phyloP scores from a whole-genome alignment of 139 green algal species.

The Micractinium conductrix region DNA sequence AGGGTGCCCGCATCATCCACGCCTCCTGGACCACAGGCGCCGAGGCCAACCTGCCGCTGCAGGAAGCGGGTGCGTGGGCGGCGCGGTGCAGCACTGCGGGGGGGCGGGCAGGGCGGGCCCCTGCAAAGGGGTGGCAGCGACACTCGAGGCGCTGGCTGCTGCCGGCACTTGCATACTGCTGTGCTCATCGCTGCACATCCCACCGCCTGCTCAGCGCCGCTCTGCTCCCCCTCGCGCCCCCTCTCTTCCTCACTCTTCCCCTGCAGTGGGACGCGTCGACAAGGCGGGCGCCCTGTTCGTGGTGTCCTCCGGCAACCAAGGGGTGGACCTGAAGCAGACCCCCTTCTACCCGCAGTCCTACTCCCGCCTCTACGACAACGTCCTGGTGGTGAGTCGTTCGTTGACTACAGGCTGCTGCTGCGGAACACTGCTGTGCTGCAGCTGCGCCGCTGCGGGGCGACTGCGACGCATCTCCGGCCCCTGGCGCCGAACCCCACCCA shows the following conservation, averaged over 20 bases:
- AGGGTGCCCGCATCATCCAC: slow-evolving; percentile 6
- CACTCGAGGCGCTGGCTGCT: too few species aligned
- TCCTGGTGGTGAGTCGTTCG: too few species aligned
- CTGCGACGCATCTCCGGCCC: too few species aligned
- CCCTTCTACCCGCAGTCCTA: slow-evolving; percentile 24
- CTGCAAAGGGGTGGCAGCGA: too few species aligned
- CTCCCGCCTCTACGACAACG: neutral
- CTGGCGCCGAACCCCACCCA: too few species aligned
- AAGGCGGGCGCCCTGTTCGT: slow-evolving; percentile 12
- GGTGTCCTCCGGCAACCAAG: slow-evolving; percentile 15
- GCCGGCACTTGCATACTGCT: too few species aligned
- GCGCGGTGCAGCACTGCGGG: too few species aligned
- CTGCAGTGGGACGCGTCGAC: neutral
- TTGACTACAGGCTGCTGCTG: too few species aligned
- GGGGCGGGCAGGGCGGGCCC: too few species aligned
- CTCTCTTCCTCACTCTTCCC: neutral
- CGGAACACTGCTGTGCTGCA: too few species aligned
- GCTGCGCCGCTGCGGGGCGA: too few species aligned
- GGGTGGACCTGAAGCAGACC: slow-evolving; percentile 7
- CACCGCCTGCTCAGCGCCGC: neutral
- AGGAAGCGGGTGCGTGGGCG: slow-evolving; percentile 30
- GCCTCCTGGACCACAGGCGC: slow-evolving; percentile 12
- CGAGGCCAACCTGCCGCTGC: slow-evolving; percentile 16
- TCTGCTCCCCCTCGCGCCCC: neutral
- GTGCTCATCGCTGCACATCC: neutral